Base-by-base conservation (phyloP, 352 stramenopile species). In the Phytopythium cucurbitacearum region DNA sequence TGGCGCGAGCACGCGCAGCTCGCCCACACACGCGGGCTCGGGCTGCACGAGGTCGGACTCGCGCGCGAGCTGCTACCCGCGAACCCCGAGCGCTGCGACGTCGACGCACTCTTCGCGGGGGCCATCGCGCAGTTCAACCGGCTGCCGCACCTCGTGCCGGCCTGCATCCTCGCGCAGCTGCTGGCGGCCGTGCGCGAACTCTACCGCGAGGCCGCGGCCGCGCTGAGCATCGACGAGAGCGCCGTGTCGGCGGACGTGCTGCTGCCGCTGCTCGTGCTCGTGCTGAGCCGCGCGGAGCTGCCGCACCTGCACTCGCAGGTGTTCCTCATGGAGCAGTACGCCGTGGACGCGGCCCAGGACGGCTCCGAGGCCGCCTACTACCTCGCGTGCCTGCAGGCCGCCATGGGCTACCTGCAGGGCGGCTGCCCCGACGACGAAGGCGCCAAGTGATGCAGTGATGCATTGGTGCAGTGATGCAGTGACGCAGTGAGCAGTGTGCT, bases 351-450 rank as follows among this genome's bases (percentile, higher is more conserved):
- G 50, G 76, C 71, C 32, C 64, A 84, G 54, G 76, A 86, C 37
- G 83, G 83, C 21, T 89, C 79, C 2, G 83, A 94, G 64, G 76
- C 83, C 9, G 80, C 80, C 39, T 94, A 94, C 59, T 94, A 94
- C 59, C 47, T 94, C 44, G 83, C 83, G 40, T 89, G 82, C 15
- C 62, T 91, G 32, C 79, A 94, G 53, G 76, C 83, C 16, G 80
- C 83, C 37, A 80, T 91, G 62, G 71, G 79, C 47, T 91, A 91
- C 76, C 86, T 91, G 53, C 87, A 85, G 69, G 75, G 64, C 42
- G 46, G 57, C 40, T 32, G 33, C 13, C 12, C 15, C 36, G 66
- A 66, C 36, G 56, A 66, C 28, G 56, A 33, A 28, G 44, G 62
- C 48, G 33, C 32, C 43, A 52, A 44, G 42, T 61, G 35, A 52